Conservation (phyloP, 805 yeast species). For the Hanseniaspora occidentalis region DNA sequence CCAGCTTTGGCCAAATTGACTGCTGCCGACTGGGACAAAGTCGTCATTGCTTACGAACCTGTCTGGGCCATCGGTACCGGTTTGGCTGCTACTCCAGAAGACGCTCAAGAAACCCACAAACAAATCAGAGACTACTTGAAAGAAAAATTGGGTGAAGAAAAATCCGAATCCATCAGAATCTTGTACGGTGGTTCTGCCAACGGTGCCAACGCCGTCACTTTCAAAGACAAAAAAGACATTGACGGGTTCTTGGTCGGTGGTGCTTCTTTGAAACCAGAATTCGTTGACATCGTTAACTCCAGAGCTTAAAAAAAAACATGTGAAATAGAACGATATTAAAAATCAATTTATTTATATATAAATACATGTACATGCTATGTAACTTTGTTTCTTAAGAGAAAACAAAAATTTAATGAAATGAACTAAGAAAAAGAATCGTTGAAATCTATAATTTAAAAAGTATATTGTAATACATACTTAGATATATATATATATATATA, state of each 20-base stretch:
- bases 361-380: conserved; percentile 1
- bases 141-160: conserved; percentile 61
- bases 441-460: conserved; percentile 1
- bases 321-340: neutral
- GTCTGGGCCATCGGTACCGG: conserved; percentile 99
- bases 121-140: conserved; percentile 75
- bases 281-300: conserved; percentile 87
- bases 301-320: conserved; percentile 41
- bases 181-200: conserved; percentile 98
- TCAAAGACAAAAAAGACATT: conserved; percentile 85
- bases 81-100: conserved; percentile 95
- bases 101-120: conserved; percentile 92
- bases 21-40: conserved; percentile 59
- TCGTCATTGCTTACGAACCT: conserved; percentile 97
- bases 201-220: conserved; percentile 81
- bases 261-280: conserved; percentile 97
- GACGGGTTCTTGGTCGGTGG: conserved; percentile 99
- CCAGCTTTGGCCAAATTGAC: conserved; percentile 69
- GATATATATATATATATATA: neutral
- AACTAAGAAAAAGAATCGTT: conserved; percentile 3
- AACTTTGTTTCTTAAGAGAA: neutral
- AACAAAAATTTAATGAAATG: neutral
- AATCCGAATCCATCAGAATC: conserved; percentile 74
- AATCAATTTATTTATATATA: neutral
- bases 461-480: conserved; percentile 3